These are phyloP conservation scores for Clitocybe nebularis DNA, from an alignment of 1,284 basidiomycete genomes.

Conservation along the genomic window DNA sequence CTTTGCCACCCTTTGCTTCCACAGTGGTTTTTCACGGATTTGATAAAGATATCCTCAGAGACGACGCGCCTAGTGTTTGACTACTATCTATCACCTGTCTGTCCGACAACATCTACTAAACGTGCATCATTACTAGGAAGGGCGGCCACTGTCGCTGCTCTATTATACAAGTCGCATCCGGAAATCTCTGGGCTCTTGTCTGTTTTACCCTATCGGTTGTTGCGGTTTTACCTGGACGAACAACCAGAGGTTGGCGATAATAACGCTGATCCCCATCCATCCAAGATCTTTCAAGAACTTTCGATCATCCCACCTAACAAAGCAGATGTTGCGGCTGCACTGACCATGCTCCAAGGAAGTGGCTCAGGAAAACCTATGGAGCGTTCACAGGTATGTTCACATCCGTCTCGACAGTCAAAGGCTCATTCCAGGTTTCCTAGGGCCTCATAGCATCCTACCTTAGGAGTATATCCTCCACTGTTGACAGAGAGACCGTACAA, in stretches of 20 bases:
- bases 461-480: too few relatives aligned
- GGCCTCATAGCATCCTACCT: too few relatives aligned
- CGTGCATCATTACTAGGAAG: slow-evolving; percentile 39
- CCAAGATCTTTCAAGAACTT: slow-evolving; percentile 6
- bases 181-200: slow-evolving; percentile 17
- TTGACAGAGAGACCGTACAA: too few relatives aligned
- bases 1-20: slow-evolving; percentile 37
- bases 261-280: slow-evolving; percentile 17
- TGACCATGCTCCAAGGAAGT: slow-evolving; percentile 31
- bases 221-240: slow-evolving; percentile 28
- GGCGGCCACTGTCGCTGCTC: slow-evolving; percentile 26
- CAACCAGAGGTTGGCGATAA: slow-evolving; percentile 19
- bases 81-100: slow-evolving; percentile 39
- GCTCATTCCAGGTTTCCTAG: too few relatives aligned
- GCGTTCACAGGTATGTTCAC: slow-evolving; percentile 27
- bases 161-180: slow-evolving; percentile 17
- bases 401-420: too few relatives aligned
- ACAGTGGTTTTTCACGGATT: slow-evolving; percentile 46
- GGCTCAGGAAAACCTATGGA: slow-evolving; percentile 30
- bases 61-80: slow-evolving; percentile 40
- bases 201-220: slow-evolving; percentile 26
- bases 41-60: slow-evolving; percentile 37
- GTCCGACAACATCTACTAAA: slow-evolving; percentile 28
- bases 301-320: slow-evolving; percentile 15
- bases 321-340: slow-evolving; percentile 18